Evolutionary conservation across 2,329 filamentous ascomycete species (phyloP), one percentile per base, ranked within the genome.

Genomic region (Penicillium verrucosum): DNA sequence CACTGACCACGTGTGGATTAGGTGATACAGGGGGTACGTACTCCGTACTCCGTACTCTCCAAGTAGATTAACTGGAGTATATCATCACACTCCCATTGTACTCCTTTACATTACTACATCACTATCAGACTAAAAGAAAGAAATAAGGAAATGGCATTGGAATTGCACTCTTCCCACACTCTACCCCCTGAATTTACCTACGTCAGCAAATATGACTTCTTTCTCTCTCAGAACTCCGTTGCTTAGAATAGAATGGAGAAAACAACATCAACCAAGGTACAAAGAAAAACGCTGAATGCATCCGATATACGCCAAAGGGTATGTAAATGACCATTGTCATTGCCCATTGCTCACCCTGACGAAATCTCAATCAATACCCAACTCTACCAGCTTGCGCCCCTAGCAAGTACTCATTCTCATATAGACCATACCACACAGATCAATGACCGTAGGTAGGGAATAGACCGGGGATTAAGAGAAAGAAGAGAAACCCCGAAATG

Each of bases 1-100:
- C 45, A 54, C 37, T 50, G 52, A 54, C 45, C 52, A 55, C 51
- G 51, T 54, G 51, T 54, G 51, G 51, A 30, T 54, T 54, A 16
- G 43, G 4, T 7, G 30, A 5, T 32, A 32, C 30, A 32, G 30
- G 30, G 30, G 30, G 30, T 21, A 21, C 21, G 21, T 21, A 21
- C 21, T 18, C 18, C n/a, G n/a, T n/a, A n/a, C 21, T 21, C 1
- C 2, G 21, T 21, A 21, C 21, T 18, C 21, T 21, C 21, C 21
- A 21, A 3, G 21, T 21, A 21, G 21, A 18, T 21, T 21, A 21
- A 21, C 21, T 21, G 3, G 21, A 32, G 11, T 32, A 32, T 30
- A 12, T 30, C 29, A 27, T 25, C 40, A 3, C 3, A 21, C 21
- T 21, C 21, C 21, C 21, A 21, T 21, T 21, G 21, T 21, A 21